Evolutionary conservation across 345 rosid genomes (phyloP).

Genomic region (Populus ilicifolia): DNA sequence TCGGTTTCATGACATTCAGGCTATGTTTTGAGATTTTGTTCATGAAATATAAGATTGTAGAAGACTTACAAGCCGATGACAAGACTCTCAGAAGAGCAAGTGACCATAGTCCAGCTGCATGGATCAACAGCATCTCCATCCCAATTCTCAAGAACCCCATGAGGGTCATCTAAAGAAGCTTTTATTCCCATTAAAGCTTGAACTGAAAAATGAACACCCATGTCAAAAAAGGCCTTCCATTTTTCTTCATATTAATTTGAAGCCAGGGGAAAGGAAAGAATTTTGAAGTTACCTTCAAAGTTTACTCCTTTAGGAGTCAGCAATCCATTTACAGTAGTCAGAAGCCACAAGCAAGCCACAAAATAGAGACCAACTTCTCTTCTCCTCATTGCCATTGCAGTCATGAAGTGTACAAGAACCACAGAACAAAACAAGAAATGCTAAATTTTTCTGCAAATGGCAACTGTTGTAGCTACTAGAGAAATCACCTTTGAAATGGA

Average conservation of each 20-base stretch:
- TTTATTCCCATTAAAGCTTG: conserved; percentile 87
- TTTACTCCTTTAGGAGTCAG: conserved; percentile 83
- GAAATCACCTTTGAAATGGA: conserved; percentile 24
- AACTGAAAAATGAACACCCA: conserved; percentile 38
- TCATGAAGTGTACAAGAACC: conserved; percentile 15
- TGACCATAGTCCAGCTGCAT: conserved; percentile 95
- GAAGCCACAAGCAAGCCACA: conserved; percentile 42
- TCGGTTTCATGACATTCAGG: background rate
- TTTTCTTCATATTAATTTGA: background rate
- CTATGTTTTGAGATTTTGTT: background rate
- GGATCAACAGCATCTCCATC: conserved; percentile 94
- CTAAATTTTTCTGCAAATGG: conserved; percentile 7
- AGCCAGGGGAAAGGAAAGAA: background rate
- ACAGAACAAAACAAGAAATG: conserved; percentile 27
- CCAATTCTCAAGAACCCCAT: conserved; percentile 88
- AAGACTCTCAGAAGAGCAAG: conserved; percentile 69
- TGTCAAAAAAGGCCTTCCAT: background rate
- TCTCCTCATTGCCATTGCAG: conserved; percentile 34
- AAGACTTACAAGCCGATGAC: conserved; percentile 78
- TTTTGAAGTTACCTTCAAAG: conserved; percentile 60
- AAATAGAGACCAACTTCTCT: conserved; percentile 28
- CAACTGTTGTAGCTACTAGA: background rate
- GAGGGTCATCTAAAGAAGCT: conserved; percentile 70
- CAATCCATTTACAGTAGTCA: conserved; percentile 47
- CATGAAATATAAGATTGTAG: background rate